These are phyloP conservation scores for Teratosphaeriaceae sp. DNA, from an alignment of 2,329 filamentous ascomycete species.

Conservation along the genomic window DNA sequence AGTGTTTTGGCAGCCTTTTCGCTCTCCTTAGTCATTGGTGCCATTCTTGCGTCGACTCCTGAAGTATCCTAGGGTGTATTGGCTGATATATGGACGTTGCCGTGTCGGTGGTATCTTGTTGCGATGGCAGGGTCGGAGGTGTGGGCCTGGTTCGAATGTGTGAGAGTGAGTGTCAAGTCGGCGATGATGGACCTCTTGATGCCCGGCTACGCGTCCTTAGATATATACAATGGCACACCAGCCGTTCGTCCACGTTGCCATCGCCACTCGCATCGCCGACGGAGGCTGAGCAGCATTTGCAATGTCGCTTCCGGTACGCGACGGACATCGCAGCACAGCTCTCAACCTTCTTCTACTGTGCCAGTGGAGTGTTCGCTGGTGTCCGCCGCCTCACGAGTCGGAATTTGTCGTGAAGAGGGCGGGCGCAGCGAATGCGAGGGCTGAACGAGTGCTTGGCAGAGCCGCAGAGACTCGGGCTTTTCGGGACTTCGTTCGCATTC, in stretches of 20 bases:
- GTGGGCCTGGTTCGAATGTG: too few relatives aligned
- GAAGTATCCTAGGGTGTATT: neutral
- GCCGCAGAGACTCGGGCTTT: too few relatives aligned
- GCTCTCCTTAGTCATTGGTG: neutral
- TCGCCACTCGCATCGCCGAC: too few relatives aligned
- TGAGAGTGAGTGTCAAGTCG: neutral
- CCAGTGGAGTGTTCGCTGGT: neutral
- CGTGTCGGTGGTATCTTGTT: neutral
- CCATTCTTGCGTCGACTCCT: too few relatives aligned
- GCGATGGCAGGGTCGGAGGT: too few relatives aligned
- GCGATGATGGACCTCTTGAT: neutral
- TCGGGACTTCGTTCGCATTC: neutral
- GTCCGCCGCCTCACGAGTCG: neutral
- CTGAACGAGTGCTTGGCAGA: neutral
- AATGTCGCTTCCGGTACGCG: too few relatives aligned
- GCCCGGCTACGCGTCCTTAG: neutral
- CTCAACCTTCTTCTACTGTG: too few relatives aligned
- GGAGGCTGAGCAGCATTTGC: too few relatives aligned
- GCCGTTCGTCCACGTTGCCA: neutral
- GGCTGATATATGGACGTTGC: neutral
- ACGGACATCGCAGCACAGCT: neutral
- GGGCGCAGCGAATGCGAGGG: neutral
- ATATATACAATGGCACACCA: neutral
- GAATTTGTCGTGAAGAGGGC: neutral
- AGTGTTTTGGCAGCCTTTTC: constrained; percentile 1